Conservation (phyloP, 495 filamentous ascomycete species). For the Jackrogersella minutella region DNA sequence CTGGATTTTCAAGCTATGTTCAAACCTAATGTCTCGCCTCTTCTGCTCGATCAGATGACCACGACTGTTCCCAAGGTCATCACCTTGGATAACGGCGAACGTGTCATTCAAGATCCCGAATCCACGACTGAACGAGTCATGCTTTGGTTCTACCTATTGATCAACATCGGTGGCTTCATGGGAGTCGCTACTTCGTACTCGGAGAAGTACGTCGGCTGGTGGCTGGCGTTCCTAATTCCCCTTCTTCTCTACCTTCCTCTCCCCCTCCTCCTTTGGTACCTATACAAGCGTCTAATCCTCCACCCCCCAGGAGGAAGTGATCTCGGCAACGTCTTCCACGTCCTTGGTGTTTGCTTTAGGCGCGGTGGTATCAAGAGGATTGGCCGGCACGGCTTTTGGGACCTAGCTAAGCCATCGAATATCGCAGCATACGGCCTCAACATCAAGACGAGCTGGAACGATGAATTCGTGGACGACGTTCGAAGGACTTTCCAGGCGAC, state of each 20-base stretch:
- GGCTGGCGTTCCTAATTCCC: constrained; percentile 75
- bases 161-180: constrained; percentile 72
- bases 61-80: constrained; percentile 55
- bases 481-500: constrained; percentile 66
- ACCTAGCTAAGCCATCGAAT: constrained; percentile 68
- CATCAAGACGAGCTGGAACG: constrained; percentile 56
- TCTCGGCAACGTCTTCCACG: constrained; percentile 61
- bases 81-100: constrained; percentile 56
- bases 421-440: constrained; percentile 58
- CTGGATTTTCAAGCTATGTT: constrained; percentile 54
- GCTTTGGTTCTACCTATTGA: constrained; percentile 70
- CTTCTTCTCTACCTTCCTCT: constrained; percentile 66
- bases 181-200: constrained; percentile 59
- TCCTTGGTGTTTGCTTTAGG: constrained; percentile 61
- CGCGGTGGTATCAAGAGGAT: constrained; percentile 63
- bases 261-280: constrained; percentile 60
- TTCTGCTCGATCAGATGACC: constrained; percentile 66
- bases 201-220: constrained; percentile 70
- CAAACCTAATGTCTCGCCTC: constrained; percentile 72
- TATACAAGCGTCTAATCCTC: constrained; percentile 61
- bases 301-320: constrained; percentile 62
- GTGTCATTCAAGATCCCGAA: constrained; percentile 66
- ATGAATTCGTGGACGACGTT: constrained; percentile 66
- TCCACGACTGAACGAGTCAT: constrained; percentile 69
- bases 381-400: constrained; percentile 67